Evolutionary conservation across 257 asterid genomes (phyloP), one percentile per base, ranked within the genome.

Genomic region (Lantana camara): DNA sequence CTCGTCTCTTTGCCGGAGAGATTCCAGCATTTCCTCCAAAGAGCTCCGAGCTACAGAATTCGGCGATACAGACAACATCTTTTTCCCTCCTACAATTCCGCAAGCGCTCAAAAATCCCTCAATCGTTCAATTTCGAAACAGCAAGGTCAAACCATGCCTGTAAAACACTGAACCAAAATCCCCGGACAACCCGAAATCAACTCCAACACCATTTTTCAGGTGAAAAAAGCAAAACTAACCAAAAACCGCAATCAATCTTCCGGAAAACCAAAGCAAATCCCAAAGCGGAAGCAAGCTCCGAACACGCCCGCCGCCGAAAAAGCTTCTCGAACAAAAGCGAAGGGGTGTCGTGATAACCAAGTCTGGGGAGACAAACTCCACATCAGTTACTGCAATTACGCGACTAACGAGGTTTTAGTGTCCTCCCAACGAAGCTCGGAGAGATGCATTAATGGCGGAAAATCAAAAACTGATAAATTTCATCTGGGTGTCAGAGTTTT

Each of bases 1-100:
- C 63, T 82, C 95, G 12, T 83, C 96, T 49, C 81, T 77, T 32
- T 60, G 79, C 79, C 74, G 82, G 66, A 94, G 88, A 34, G 90
- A 75, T 19, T 94, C 99, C 84, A 94, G 79, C 99, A 90, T 94
- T 55, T 75, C 96, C 80, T 94, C 99, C 56, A 94, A 76, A 52
- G 99, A 90, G 85, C 99, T 94, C 62, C 95, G 82, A 51, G 72
- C 75, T 13, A 77, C 20, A 7, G 79, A 79, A 79, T 70, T 77
- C 0, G 92, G 89, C 63, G 94, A 82, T 40, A 81, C 75, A 3
- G 90, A 76, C 66, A 85, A 59, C 97, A 89, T 87, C 50, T 73
- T 70, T 24, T 2, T 54, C 6, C 41, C 12, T 15, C 7, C 40
- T 35, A 35, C 60, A 49, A 45, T 44, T 4, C 9, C 32, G 52